Conservation (phyloP, 129 eudicot species). For the Pittosporum tobira region DNA sequence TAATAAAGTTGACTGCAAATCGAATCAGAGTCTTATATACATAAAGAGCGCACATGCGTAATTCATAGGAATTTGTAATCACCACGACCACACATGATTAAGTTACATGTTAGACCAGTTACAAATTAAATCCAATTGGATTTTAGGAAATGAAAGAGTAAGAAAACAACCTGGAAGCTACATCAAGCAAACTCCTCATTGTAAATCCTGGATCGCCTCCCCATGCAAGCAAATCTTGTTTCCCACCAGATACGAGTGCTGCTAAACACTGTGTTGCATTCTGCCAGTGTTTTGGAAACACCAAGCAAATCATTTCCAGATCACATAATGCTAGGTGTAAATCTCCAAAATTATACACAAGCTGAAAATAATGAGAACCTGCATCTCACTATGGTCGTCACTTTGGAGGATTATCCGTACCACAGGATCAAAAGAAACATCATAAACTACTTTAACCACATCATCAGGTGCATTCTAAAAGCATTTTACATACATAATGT, state of each 20-base stretch:
- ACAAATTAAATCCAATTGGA: neutral
- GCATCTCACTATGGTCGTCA: constrained; percentile 93
- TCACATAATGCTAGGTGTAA: constrained; percentile 2
- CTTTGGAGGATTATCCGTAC: constrained; percentile 67
- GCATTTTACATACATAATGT: constrained; percentile 13
- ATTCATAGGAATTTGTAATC: neutral
- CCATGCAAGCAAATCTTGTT: constrained; percentile 77
- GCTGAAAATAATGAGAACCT: constrained; percentile 34
- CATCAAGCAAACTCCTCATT: constrained; percentile 94
- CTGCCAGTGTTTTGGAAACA: constrained; percentile 28
- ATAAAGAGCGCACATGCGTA: neutral
- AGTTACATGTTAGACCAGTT: constrained; percentile 1
- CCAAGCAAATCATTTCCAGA: constrained; percentile 7
- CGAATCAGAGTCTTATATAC: neutral
- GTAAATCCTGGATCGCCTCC: constrained; percentile 76
- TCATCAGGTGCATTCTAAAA: constrained; percentile 70
- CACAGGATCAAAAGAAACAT: constrained; percentile 69
- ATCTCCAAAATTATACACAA: neutral
- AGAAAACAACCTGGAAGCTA: constrained; percentile 65
- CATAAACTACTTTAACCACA: constrained; percentile 64
- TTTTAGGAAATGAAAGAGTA: neutral
- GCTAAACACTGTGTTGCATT: constrained; percentile 98
- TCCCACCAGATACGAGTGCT: constrained; percentile 75
- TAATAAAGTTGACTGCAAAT: neutral
- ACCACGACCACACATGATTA: neutral